These are phyloP conservation scores for Sungouiella thailandica DNA, from an alignment of 805 yeast genomes.

Conservation along the genomic window DNA sequence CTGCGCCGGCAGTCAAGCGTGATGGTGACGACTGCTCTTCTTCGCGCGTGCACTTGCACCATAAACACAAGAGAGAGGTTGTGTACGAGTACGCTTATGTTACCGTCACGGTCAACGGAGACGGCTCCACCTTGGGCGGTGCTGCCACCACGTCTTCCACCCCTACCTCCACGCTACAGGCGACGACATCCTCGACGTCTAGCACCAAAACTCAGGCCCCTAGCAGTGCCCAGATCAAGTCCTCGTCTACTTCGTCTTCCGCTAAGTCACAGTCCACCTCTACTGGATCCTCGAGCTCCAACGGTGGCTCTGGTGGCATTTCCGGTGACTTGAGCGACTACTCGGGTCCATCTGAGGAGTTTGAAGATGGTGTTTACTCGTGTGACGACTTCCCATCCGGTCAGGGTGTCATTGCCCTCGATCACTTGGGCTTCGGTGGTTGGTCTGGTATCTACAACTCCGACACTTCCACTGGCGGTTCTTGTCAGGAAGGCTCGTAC, in stretches of 20 bases:
- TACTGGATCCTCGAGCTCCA: slow-evolving; percentile 21
- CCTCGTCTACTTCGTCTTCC: slow-evolving; percentile 7
- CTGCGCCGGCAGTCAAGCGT: slow-evolving; percentile 14
- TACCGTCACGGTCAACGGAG: slow-evolving; percentile 35
- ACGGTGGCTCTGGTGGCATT: slow-evolving; percentile 39
- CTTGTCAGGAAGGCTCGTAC: slow-evolving; percentile 84
- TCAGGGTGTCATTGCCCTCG: slow-evolving; percentile 74
- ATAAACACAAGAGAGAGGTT: slow-evolving; percentile 55
- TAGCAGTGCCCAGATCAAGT: slow-evolving; percentile 5
- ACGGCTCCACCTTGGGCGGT: slow-evolving; percentile 39
- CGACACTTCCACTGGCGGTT: slow-evolving; percentile 55
- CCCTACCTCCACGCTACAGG: slow-evolving; percentile 4
- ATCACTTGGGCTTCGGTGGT: slow-evolving; percentile 74
- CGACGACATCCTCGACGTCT: slow-evolving; percentile 13
- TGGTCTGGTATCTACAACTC: slow-evolving; percentile 69
- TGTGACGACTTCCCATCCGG: slow-evolving; percentile 76
- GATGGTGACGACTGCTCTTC: slow-evolving; percentile 13
- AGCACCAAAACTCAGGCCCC: slow-evolving; percentile 5
- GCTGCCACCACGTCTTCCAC: slow-evolving; percentile 13
- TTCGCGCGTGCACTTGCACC: slow-evolving; percentile 46
- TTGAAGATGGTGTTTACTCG: slow-evolving; percentile 65
- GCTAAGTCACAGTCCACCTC: slow-evolving; percentile 11
- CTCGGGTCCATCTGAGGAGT: slow-evolving; percentile 52
- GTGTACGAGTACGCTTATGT: slow-evolving; percentile 46
- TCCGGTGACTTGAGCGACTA: slow-evolving; percentile 58